These are phyloP conservation scores for Eudorina sp. DNA, from an alignment of 139 green algal species.

Conservation along the genomic window DNA sequence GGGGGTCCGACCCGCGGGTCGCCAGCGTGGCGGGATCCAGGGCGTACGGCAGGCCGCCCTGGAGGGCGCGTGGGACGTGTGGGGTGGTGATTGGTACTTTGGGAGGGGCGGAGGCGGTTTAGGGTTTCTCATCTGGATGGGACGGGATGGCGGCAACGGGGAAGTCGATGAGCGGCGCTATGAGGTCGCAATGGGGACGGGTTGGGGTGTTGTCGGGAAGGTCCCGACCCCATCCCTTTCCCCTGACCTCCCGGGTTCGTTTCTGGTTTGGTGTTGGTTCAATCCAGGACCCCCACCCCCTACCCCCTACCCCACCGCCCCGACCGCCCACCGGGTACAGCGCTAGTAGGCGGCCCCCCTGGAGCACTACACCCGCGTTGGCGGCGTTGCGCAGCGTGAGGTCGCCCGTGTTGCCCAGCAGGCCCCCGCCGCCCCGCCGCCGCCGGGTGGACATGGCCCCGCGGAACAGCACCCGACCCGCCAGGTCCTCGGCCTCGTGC, in stretches of 20 bases:
- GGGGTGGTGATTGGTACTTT: neutral
- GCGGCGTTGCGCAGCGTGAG: constrained; percentile 59
- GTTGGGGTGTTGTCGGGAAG: no score
- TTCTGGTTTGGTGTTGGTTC: no score
- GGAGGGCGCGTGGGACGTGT: neutral
- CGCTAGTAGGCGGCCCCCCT: constrained; percentile 58
- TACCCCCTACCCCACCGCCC: neutral
- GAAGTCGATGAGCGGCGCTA: neutral
- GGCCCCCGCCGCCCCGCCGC: constrained; percentile 33
- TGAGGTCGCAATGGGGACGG: no score
- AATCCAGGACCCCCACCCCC: neutral
- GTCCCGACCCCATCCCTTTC: no score
- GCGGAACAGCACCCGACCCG: constrained; percentile 61
- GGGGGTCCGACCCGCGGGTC: constrained; percentile 56
- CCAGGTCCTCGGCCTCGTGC: constrained; percentile 46
- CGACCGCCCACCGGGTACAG: constrained; percentile 57
- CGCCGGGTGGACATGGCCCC: constrained; percentile 64
- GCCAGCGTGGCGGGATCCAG: constrained; percentile 63
- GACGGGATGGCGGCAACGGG: no score
- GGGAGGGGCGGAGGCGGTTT: neutral
- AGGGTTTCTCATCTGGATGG: no score
- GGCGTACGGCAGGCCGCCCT: constrained; percentile 27
- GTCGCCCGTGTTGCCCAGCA: constrained; percentile 53
- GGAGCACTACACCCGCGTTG: constrained; percentile 65
- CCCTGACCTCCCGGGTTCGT: no score